A percentile compares a stretch with the other conserved stretches of the same genome.
These are phyloP conservation scores for Ceratocystis cubensis DNA, from an alignment of 2,329 filamentous ascomycete genomes.

Conservation along the genomic window DNA sequence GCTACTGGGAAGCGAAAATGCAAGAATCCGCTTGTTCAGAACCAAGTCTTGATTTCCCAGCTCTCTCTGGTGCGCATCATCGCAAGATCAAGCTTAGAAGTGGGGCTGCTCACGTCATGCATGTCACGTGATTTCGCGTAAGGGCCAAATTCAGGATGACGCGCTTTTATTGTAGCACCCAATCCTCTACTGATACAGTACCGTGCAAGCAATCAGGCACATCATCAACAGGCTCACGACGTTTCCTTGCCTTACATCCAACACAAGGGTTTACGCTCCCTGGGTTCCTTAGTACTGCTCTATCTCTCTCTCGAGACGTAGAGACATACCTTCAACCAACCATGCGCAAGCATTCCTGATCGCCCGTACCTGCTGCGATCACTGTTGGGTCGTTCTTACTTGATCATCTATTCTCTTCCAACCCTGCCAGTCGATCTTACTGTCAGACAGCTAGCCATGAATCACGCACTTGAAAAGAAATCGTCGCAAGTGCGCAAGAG, in stretches of 20 bases:
- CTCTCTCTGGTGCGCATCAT: not conserved
- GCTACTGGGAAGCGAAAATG: too few species aligned
- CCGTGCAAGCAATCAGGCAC: not conserved
- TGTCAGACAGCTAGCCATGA: constrained; percentile 34
- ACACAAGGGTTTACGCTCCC: too few species aligned
- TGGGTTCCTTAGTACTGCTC: too few species aligned
- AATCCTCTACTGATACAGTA: not conserved
- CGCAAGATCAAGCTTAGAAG: constrained; percentile 8
- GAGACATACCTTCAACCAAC: not conserved
- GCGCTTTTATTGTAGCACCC: not conserved
- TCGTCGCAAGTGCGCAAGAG: constrained; percentile 50
- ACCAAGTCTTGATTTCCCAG: too few species aligned
- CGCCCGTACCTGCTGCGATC: not conserved
- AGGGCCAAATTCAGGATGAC: not conserved
- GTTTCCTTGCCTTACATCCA: too few species aligned
- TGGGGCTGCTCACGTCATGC: constrained; percentile 6
- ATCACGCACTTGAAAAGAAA: constrained; percentile 49
- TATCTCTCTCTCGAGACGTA: too few species aligned
- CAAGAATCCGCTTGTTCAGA: too few species aligned
- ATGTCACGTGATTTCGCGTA: constrained; percentile 17
- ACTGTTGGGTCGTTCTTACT: not conserved
- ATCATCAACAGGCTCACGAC: too few species aligned
- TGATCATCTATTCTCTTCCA: not conserved
- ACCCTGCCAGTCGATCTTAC: not conserved
- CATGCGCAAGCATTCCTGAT: not conserved